Base-by-base conservation (phyloP, 1,284 basidiomycete species). In the Leccinum pachyderme region DNA sequence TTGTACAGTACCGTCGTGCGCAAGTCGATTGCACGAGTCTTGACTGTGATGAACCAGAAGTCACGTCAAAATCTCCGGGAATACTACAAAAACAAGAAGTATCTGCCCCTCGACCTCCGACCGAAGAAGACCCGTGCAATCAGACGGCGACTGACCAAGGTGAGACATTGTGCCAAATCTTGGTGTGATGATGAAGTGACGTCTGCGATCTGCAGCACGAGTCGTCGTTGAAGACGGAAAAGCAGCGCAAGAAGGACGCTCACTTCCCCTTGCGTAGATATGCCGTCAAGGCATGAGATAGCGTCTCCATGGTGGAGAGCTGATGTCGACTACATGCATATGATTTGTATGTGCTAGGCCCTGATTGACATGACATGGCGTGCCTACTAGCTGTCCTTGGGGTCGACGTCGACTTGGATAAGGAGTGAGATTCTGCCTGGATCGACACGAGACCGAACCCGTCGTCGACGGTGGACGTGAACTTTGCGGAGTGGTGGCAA, bases 21-120 rank as follows among this genome's bases (percentile, higher is more conserved):
- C 83, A 99, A 99, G 82, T 96, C 94, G 65, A 95, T 99, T 72
- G 97, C 97, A 62, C 94, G 97, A 60, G 96, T 99, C 63, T 78
- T 98, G 78, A 99, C 97, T 50, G 95, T 99, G 68, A 96, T 91
- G 82, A 98, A 98, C 90, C 89, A 93, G 75, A 99, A 99, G 82
- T 88, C 91, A 71, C 92, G 97, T 68, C 88, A 93, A 80, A 95
- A 96, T 80, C 86, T 98, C 65, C 92, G 93, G 62, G 95, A 98
- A 77, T 93, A 90, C 82, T 98, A 98, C 91, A 96, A 95, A 83
- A 80, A 81, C 75, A 98, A 98, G 89, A 97, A 95, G 76, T 93
- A 93, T 81, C 78, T 91, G 62, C 97, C 97, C 64, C 93, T 99
- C 64, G 97, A 99, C 82, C 90, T 99, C 72, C 94, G 97, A 64